Base-by-base conservation (phyloP, 1,284 basidiomycete genomes). In the Trichosporon sp. region DNA sequence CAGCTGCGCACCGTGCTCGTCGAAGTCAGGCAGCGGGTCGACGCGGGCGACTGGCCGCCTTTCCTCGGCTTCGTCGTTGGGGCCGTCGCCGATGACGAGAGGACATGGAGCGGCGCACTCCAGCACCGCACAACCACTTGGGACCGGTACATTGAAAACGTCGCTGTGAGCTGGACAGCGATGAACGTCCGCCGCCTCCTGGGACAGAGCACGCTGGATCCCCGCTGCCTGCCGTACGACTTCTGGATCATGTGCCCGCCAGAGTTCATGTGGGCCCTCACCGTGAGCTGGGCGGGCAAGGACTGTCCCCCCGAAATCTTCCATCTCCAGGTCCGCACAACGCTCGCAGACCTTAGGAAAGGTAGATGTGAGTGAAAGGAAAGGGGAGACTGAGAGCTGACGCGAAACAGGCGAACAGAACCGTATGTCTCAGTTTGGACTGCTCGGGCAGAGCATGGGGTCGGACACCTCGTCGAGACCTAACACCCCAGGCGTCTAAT, bases 201-300 rank as follows among this genome's bases (percentile, higher is more conserved):
- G 4, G 59, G 59, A 1, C 59, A 63, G 59, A 63, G 59, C 32
- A 63, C 59, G 59, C 59, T 63, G 32, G 59, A 63, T 31, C 59
- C 59, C 32, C 59, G 59, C 32, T 63, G 59, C 59, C 59, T 63
- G 11, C 59, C 59, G 2, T 63, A 63, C 59, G 59, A 63, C 59
- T 63, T 63, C 16, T 63, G 59, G 59, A 35, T 63, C 59, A 63
- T 63, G 59, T 63, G 59, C 59, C 59, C 59, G 59, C n/a, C 59
- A 32, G 59, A 63, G 59, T 63, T 63, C 59, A 63, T 63, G 59
- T 63, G 59, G 59, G 59, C 59, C 11, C 59, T 63, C 19, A 63
- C 59, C 14, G 59, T 63, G 16, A 37, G 31, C 32, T 63, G 59
- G 59, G 59, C 59, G 1, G 59, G 59, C 4, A 32, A 32, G 10